A percentile compares a stretch with the other conserved stretches of the same genome.
Evolutionary conservation across 2,329 filamentous ascomycete genomes (phyloP).

Genomic region (Fusarium sp.): DNA sequence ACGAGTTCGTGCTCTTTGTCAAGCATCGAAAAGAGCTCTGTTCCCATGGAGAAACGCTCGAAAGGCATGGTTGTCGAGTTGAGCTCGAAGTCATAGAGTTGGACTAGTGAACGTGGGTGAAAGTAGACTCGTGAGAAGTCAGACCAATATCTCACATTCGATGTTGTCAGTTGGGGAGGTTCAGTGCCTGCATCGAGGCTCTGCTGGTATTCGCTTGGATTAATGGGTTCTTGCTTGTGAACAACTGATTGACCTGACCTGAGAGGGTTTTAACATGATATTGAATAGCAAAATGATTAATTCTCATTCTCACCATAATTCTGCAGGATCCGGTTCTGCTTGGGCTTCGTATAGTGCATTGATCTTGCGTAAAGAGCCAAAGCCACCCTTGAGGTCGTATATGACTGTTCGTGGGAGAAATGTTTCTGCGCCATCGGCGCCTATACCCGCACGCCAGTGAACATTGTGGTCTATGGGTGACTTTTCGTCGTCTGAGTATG

Average conservation of each 20-base stretch:
- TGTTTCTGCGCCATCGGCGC: conserved; percentile 86
- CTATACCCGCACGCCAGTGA: conserved; percentile 87
- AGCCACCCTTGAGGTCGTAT: conserved; percentile 94
- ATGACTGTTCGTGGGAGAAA: conserved; percentile 92
- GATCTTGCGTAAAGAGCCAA: conserved; percentile 87
- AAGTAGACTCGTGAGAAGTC: conserved; percentile 95
- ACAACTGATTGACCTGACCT: conserved; percentile 77
- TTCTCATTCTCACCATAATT: conserved; percentile 53
- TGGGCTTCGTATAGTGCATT: conserved; percentile 84
- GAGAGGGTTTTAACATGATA: not conserved
- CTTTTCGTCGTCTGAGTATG: conserved; percentile 71
- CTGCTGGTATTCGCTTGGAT: conserved; percentile 80
- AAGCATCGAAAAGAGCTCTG: conserved; percentile 78
- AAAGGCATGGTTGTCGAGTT: conserved; percentile 85
- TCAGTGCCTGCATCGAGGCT: conserved; percentile 80
- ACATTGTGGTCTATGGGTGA: conserved; percentile 67
- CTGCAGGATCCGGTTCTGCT: conserved; percentile 49
- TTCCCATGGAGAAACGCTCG: conserved; percentile 88
- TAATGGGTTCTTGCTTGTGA: conserved; percentile 76
- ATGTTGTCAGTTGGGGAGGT: conserved; percentile 73
- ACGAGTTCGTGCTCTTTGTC: conserved; percentile 87
- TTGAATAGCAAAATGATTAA: too few species aligned
- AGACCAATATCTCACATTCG: conserved; percentile 92
- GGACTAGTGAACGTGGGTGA: conserved; percentile 87
- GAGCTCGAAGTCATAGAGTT: conserved; percentile 88